These are phyloP conservation scores for Apophysomyces variabilis DNA, from an alignment of 371 early-diverging fungal species.

Conservation along the genomic window DNA sequence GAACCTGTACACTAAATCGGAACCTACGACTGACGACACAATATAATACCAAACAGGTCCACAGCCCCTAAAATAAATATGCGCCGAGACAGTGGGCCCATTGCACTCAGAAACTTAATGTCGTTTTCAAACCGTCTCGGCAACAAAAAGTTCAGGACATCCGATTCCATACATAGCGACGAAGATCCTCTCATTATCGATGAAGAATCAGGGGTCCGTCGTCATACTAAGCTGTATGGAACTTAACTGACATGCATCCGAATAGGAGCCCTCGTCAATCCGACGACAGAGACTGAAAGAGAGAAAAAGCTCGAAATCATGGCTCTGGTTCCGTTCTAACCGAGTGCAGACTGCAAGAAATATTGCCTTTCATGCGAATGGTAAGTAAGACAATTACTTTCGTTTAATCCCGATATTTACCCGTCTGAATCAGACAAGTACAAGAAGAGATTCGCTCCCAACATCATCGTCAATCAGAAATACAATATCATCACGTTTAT, in stretches of 20 bases:
- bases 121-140: conserved; percentile 39
- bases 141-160: conserved; percentile 39
- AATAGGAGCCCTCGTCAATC: neutral
- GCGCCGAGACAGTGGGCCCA: conserved; percentile 42
- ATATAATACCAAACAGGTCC: neutral
- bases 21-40: neutral
- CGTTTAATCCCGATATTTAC: neutral
- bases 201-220: conserved; percentile 44
- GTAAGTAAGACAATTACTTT: conserved; percentile 19
- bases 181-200: conserved; percentile 51
- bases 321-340: conserved; percentile 24
- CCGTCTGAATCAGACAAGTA: conserved; percentile 45
- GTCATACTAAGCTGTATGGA: neutral
- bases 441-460: conserved; percentile 73
- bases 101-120: conserved; percentile 48
- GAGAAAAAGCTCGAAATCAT: conserved; percentile 12
- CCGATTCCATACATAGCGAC: conserved; percentile 50
- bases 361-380: conserved; percentile 35
- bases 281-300: neutral
- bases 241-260: neutral
- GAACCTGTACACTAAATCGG: neutral
- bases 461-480: conserved; percentile 96
- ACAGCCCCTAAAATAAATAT: conserved; percentile 19
- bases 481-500: conserved; percentile 93
- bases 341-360: conserved; percentile 36